Conservation (phyloP, 495 filamentous ascomycete species). For the Penicillium cosmopolitanum region DNA sequence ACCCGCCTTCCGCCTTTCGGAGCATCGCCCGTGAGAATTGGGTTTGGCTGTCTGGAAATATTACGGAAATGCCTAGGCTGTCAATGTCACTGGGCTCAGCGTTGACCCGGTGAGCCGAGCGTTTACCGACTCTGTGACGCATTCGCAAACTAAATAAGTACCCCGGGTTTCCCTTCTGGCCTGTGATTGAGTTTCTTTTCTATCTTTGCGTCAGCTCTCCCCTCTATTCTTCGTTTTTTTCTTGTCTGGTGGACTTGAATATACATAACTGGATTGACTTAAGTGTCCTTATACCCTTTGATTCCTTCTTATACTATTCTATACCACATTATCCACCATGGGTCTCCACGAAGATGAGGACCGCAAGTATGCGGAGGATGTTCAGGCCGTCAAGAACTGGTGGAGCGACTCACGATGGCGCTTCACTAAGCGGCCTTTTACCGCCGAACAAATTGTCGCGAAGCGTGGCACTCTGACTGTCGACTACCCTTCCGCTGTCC, state of each 20-base stretch:
- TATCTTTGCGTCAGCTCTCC: conserved; percentile 20
- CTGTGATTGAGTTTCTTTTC: conserved; percentile 38
- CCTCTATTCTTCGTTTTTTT: conserved; percentile 11
- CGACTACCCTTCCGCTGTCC: conserved; percentile 84
- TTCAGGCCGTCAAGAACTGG: conserved; percentile 88
- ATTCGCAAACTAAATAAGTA: conserved; percentile 40
- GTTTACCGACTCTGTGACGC: conserved; percentile 51
- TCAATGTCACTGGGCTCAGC: conserved; percentile 15
- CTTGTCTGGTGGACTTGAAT: neutral
- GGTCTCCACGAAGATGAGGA: conserved; percentile 73
- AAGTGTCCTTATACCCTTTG: neutral
- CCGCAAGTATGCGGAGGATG: conserved; percentile 75
- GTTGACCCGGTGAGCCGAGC: conserved; percentile 50
- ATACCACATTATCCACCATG: conserved; percentile 39
- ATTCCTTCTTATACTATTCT: conserved; percentile 9
- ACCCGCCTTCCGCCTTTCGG: conserved; percentile 38
- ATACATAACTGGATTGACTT: conserved; percentile 13
- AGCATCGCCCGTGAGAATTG: conserved; percentile 33
- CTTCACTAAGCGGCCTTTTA: conserved; percentile 89
- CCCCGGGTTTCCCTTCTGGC: conserved; percentile 35
- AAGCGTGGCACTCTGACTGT: conserved; percentile 93
- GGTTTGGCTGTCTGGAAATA: conserved; percentile 19
- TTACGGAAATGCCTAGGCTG: conserved; percentile 27
- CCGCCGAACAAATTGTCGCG: conserved; percentile 92
- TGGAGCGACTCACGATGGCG: conserved; percentile 92